Base-by-base conservation (phyloP, 2,329 filamentous ascomycete species). In the Scytalidium lignicola region DNA sequence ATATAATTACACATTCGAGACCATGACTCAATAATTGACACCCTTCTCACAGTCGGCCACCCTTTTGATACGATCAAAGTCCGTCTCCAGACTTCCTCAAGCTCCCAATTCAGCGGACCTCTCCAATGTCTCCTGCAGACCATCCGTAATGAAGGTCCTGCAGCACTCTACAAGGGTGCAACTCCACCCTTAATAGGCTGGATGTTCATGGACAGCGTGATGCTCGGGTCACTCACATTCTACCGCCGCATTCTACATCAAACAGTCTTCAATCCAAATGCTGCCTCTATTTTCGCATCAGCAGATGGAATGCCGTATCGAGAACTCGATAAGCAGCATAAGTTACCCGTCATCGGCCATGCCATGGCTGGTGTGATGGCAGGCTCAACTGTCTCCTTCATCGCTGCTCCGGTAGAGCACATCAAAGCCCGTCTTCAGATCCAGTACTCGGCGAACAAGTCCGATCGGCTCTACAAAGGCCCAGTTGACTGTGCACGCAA, bases 61-160 rank as follows among this genome's bases (percentile, higher is more conserved):
- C 82, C 88, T 20, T 97, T 99, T 72, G 93, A 99, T 70, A 97
- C 93, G 0, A 82, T 99, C 67, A 99, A 99, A 71, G 92, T 97
- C 47, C 89, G 93, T 26, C 76, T 99, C 17, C 93, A 99, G 67
- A 97, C 92, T 2, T 90, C 89, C 23, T 76, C 86, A 58, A 69
- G 79, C 43, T 67, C 82, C 1, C 90, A 88, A 59, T 99, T 99
- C 75, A 76, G 76, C 55, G 93, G 93, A 0, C 91, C 93, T 1
- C 67, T 95, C 26, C 85, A 96, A 67, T 97, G 93, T 65, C 73
- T 96, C 9, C 68, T 87, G 49, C 85, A 92, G 66, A 99, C 93
- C 9, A 57, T 97, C 22, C 82, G 86, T 52, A 86, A 90, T 65
- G 93, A 99, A 69, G 92, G 92, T 43, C 70, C 95, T 43, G 71